phyloP scores from a whole-genome alignment of 441 rosid genomes.

The Croton setiger region DNA sequence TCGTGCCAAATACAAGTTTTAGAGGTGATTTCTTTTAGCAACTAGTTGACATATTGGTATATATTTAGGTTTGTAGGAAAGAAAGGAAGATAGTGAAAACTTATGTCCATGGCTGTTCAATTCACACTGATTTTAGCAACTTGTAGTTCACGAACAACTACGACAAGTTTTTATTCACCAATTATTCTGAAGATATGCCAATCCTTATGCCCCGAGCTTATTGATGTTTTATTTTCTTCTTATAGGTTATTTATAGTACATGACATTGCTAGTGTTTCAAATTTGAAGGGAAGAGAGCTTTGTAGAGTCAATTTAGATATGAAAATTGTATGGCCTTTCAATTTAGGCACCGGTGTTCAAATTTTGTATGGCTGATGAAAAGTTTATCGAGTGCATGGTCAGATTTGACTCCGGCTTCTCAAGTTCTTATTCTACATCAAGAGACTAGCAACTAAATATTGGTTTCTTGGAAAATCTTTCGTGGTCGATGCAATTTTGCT shows the following conservation, averaged over 20 bases:
- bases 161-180: not conserved
- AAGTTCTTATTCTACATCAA: not conserved
- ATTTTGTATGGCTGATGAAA: not conserved
- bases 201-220: too few species aligned
- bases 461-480: not conserved
- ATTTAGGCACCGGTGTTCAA: not conserved
- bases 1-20: not conserved
- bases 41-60: too few species aligned
- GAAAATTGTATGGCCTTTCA: not conserved
- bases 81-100: not conserved
- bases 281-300: not conserved
- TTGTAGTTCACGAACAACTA: not conserved
- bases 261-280: slow-evolving; percentile 7
- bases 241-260: not conserved
- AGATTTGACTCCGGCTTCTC: slow-evolving; percentile 1
- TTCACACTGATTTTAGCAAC: not conserved
- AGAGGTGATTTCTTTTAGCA: not conserved
- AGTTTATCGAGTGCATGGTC: not conserved
- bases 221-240: not conserved
- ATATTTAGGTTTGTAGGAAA: not conserved
- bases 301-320: too few species aligned
- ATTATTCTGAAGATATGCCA: not conserved
- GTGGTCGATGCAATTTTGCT: slow-evolving; percentile 1
- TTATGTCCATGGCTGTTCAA: not conserved
- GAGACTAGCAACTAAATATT: not conserved